Evolutionary conservation across 257 asterid species (phyloP).

Genomic region (Lycium barbarum): DNA sequence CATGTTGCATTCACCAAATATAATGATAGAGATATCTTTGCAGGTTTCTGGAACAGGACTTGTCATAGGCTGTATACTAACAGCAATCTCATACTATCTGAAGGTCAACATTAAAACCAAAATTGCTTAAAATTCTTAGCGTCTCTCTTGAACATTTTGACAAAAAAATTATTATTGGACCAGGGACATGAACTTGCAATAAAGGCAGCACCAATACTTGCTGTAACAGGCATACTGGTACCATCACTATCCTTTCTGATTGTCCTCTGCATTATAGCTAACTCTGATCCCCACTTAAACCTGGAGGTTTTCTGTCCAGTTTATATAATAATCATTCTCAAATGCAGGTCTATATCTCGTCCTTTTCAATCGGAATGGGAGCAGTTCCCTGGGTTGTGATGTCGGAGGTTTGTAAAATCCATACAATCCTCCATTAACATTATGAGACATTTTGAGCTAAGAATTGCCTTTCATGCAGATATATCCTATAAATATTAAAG

Average conservation of each 20-base stretch:
- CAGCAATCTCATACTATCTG: constrained; percentile 74
- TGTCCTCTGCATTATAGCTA: not conserved
- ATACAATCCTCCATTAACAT: not conserved
- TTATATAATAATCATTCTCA: constrained; percentile 28
- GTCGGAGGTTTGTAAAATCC: constrained; percentile 74
- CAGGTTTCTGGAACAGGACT: constrained; percentile 86
- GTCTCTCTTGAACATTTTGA: constrained; percentile 27
- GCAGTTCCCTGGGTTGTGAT: constrained; percentile 99
- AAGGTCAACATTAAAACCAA: constrained; percentile 52
- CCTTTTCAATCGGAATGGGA: constrained; percentile 95
- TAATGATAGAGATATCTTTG: constrained; percentile 21
- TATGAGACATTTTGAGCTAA: constrained; percentile 4
- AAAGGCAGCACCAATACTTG: constrained; percentile 68
- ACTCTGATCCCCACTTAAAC: not conserved
- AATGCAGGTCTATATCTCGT: constrained; percentile 76
- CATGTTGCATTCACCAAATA: not conserved
- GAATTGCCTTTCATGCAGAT: constrained; percentile 49
- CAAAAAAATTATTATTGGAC: constrained; percentile 9
- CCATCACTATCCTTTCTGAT: not conserved
- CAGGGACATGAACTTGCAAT: constrained; percentile 76
- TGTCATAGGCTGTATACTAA: constrained; percentile 75
- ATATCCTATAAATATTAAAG: constrained; percentile 92
- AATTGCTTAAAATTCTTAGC: not conserved
- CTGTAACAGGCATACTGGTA: constrained; percentile 88
- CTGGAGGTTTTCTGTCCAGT: not conserved